Base-by-base conservation (phyloP, 2,329 filamentous ascomycete genomes). In the Talaromyces atroroseus region DNA sequence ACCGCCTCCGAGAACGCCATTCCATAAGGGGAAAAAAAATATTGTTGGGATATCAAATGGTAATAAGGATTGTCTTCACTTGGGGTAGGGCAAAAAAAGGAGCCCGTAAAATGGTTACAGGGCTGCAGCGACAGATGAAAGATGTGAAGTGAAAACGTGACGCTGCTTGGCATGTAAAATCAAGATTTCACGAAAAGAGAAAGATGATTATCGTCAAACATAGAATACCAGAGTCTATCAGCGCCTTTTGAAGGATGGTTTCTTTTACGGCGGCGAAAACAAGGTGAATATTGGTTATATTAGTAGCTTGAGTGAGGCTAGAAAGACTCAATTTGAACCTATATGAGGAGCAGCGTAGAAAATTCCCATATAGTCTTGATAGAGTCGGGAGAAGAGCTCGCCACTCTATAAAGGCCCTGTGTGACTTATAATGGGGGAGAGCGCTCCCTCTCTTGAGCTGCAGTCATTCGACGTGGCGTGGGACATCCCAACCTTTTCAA, bases 261-360 rank as follows among this genome's bases (percentile, higher is more conserved):
- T 99, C 94, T 74, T 99, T 99, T 59, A 99, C 94, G 8, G 94
- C 94, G 34, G 92, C 94, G 74, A 99, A 99, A 49, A 99, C 94
- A 38, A 99, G 82, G 62, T 94, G 89, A 67, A 99, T 96, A 69
- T 99, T 99, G 52, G 92, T 96, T 3, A 94, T 99, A 72, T 99
- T 94, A 61, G 94, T 99, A 47, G 94, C 94, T 87, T 99, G 94
- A 34, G 94, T 99, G 60, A 99, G 83, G 74, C 92, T 97, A 65
- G 18, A 51, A 38, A 52, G n/a, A 36, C n/a, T 14, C n/a, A n/a
- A 38, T n/a, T n/a, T n/a, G n/a, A n/a, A n/a, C n/a, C n/a, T n/a
- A n/a, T n/a, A n/a, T n/a, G n/a, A n/a, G n/a, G n/a, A n/a, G n/a
- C n/a, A n/a, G n/a, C n/a, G n/a, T n/a, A n/a, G n/a, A n/a, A n/a